Percentiles rank a stretch among this genome's conserved stretches.
These are phyloP conservation scores for Neonectria punicea DNA, from an alignment of 2,329 filamentous ascomycete genomes.

Conservation along the genomic window DNA sequence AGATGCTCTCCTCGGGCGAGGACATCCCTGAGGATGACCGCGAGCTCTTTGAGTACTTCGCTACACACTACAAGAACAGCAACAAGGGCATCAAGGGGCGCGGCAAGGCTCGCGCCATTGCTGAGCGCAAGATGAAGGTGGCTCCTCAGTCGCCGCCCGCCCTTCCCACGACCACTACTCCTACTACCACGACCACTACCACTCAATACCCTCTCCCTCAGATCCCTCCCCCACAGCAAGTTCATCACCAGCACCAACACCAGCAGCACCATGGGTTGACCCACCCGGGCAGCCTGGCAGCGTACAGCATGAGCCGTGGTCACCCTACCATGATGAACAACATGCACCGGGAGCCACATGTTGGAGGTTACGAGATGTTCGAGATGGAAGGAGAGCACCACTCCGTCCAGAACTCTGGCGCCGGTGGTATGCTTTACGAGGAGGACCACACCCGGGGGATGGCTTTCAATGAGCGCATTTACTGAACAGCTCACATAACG, in stretches of 20 bases:
- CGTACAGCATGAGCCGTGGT: slow-evolving; percentile 48
- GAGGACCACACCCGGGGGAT: slow-evolving; percentile 55
- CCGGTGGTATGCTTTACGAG: slow-evolving; percentile 54
- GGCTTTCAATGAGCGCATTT: slow-evolving; percentile 57
- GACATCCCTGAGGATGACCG: slow-evolving; percentile 72
- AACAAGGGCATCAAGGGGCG: slow-evolving; percentile 99
- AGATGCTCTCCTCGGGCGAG: slow-evolving; percentile 64
- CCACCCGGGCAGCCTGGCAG: slow-evolving; percentile 43
- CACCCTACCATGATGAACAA: slow-evolving; percentile 42
- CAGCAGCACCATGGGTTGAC: slow-evolving; percentile 44
- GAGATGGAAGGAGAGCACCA: slow-evolving; percentile 55
- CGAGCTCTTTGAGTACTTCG: slow-evolving; percentile 86
- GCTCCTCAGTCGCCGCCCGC: slow-evolving; percentile 39
- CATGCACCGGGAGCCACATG: slow-evolving; percentile 46
- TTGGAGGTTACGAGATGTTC: slow-evolving; percentile 56
- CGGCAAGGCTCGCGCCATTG: slow-evolving; percentile 82
- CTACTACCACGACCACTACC: background rate
- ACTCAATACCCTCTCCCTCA: slow-evolving; percentile 43
- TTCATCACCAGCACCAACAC: slow-evolving; percentile 28
- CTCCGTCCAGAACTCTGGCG: slow-evolving; percentile 32
- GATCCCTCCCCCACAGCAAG: slow-evolving; percentile 38
- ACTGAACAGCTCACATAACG: slow-evolving; percentile 44
- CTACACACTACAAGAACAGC: slow-evolving; percentile 92
- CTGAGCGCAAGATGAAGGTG: slow-evolving; percentile 45
- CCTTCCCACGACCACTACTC: background rate